Conservation (phyloP, 2,329 filamentous ascomycete genomes). For the Pseudohalonectria lignicola region DNA sequence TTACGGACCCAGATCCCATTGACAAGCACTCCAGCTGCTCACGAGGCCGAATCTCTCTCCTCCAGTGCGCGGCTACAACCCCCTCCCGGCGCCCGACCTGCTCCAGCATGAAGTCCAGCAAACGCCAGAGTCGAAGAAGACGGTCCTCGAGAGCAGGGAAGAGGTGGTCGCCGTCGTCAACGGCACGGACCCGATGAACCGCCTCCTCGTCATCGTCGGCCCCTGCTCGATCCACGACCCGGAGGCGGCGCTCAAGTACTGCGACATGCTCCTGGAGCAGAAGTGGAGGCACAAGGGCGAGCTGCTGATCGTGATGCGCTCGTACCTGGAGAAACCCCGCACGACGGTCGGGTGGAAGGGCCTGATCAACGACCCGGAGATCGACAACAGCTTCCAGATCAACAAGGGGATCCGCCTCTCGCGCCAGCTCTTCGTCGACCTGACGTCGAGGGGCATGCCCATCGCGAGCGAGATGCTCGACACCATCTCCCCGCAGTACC, state of each 20-base stretch:
- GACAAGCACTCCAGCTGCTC: no score
- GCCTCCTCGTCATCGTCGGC: conserved; percentile 86
- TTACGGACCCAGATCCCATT: no score
- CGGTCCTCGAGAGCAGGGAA: conserved; percentile 49
- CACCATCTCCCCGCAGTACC: conserved; percentile 96
- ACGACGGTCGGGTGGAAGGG: conserved; percentile 99
- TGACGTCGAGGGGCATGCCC: conserved; percentile 80
- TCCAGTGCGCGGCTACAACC: conserved; percentile 86
- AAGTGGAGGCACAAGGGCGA: conserved; percentile 73
- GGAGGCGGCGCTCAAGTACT: conserved; percentile 78
- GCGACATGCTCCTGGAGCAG: conserved; percentile 62
- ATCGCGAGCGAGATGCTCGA: conserved; percentile 98
- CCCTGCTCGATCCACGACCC: conserved; percentile 98
- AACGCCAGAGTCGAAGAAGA: conserved; percentile 43
- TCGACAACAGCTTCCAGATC: conserved; percentile 95
- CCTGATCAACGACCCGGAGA: conserved; percentile 96
- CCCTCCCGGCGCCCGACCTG: conserved; percentile 82
- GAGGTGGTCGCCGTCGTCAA: conserved; percentile 57
- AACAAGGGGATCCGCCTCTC: conserved; percentile 94
- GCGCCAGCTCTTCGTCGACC: conserved; percentile 85
- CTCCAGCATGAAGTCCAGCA: conserved; percentile 85
- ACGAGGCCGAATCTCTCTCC: no score
- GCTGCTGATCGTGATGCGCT: conserved; percentile 90
- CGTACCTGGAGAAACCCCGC: conserved; percentile 96
- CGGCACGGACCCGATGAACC: conserved; percentile 50